Evolutionary conservation across 2,329 filamentous ascomycete species (phyloP), one percentile per base, ranked within the genome.

Genomic region (Akanthomyces dipterigenus): DNA sequence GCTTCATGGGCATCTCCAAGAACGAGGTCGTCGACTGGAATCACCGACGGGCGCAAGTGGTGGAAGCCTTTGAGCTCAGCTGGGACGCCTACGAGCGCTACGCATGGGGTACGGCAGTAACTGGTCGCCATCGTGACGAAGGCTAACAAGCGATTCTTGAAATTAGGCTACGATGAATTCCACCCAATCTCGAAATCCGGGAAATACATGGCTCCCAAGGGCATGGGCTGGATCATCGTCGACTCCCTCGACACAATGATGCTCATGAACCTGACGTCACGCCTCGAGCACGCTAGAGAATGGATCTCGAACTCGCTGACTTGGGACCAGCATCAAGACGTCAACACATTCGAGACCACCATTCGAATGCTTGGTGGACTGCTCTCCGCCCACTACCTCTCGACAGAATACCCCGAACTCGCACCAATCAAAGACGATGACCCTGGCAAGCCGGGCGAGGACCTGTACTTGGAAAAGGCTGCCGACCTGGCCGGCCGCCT

Each of bases 201-300:
- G 55, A 81, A 80, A 56, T 87, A 95, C 68, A 98, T 99, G 93
- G 87, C 91, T 7, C 82, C 88, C 3, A 87, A 91, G 64, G 95
- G 93, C 28, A 82, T 99, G 75, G 95, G 95, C 34, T 99, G 96
- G 95, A 98, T 98, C 70, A 97, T 99, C 64, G 88, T 99, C 62
- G 95, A 99, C 76, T 87, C 93, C 14, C 79, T 99, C 65, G 95
- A 99, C 74, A 99, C 95, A 1, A 84, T 98, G 82, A 99, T 99
- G 78, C 80, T 99, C 64, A 99, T 99, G 95, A 98, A 98, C 73
- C 81, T 96, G 65, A 98, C 93, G 16, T 89, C 86, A 36, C 87
- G 93, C 64, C 82, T 99, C 43, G 82, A 87, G 42, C 87, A 96
- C 70, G 93, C 95, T 31, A 83, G 93, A 61, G 85, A 96, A 70